Base-by-base conservation (phyloP, 2,329 filamentous ascomycete genomes). In the Trichoderma koningii region DNA sequence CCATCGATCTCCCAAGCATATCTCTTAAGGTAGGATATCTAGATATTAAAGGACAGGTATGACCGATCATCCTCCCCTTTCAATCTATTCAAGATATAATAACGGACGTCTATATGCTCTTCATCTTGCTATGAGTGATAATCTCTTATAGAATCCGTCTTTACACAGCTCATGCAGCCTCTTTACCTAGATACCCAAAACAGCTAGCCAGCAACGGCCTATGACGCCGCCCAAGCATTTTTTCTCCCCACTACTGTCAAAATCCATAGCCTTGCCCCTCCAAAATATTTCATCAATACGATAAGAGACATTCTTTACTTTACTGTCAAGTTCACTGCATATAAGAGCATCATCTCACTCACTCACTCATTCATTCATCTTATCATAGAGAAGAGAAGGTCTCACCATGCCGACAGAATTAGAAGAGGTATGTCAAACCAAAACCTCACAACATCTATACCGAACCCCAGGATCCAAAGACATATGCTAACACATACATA, bases 391-490 rank as follows among this genome's bases (percentile, higher is more conserved):
- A n/a, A n/a, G n/a, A n/a, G n/a, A n/a, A 41, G n/a, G 42, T 52
- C 7, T 50, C 67, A 83, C 69, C 38, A 93, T 93, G 90, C 85
- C 89, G 62, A 88, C 88, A 50, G 89, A 93, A 80, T 76, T 93
- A 51, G 89, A 92, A 80, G 89, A 93, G 79, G 90, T 91, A 80
- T 48, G 48, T 10, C 17, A 6, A 3, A 68, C 63, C 12, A 38
- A n/a, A 44, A 60, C 38, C 12, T 63, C 67, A 17, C 15, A 19
- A 42, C n/a, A 12, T 7, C 4, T 10, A 4, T 15, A n/a, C 41
- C 1, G 1, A 38, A 14, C 28, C 7, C 15, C 10, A 38, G 10
- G 28, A 42, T 23, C 21, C 21, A 23, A 41, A 17, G 1, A 38
- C 2, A 42, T 2, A 12, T 66, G 44, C 53, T 59, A 23, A 66